These are phyloP conservation scores for Exophiala sideris DNA, from an alignment of 2,329 filamentous ascomycete species.

Conservation along the genomic window DNA sequence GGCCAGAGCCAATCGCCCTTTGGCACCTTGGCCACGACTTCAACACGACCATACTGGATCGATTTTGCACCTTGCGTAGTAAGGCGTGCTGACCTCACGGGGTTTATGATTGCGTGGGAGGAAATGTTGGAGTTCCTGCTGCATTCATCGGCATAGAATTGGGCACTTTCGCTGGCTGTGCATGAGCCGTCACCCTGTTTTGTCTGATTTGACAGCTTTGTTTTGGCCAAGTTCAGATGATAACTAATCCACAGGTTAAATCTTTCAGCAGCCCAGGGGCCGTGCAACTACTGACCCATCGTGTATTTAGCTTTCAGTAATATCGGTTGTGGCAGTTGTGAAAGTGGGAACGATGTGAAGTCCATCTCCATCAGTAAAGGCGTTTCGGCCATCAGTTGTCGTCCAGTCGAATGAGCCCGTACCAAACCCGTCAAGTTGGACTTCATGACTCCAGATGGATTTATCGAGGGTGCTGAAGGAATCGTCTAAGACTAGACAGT, in stretches of 20 bases:
- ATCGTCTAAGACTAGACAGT: conserved; percentile 53
- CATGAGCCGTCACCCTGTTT: conserved; percentile 16
- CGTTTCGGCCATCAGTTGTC: conserved; percentile 47
- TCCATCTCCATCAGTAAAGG: conserved; percentile 48
- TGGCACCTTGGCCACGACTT: conserved; percentile 54
- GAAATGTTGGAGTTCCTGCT: conserved; percentile 43
- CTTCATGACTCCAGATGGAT: conserved; percentile 50
- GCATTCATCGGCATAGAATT: conserved; percentile 19
- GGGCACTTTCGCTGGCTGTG: conserved; percentile 10
- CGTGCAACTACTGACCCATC: conserved; percentile 16
- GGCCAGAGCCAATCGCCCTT: conserved; percentile 57
- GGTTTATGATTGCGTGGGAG: conserved; percentile 43
- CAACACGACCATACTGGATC: conserved; percentile 51
- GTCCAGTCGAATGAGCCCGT: conserved; percentile 57
- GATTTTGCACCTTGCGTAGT: conserved; percentile 47
- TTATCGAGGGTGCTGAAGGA: conserved; percentile 44
- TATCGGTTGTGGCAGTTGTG: conserved; percentile 37
- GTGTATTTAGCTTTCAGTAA: conserved; percentile 28
- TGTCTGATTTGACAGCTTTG: not conserved
- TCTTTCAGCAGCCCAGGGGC: conserved; percentile 18
- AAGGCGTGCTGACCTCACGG: conserved; percentile 50
- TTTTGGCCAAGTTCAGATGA: conserved; percentile 41
- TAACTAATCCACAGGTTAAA: conserved; percentile 21
- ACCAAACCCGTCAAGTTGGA: conserved; percentile 47
- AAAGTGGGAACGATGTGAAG: conserved; percentile 56